phyloP scores from a whole-genome alignment of 1,284 basidiomycete genomes.

The Somion occarium region DNA sequence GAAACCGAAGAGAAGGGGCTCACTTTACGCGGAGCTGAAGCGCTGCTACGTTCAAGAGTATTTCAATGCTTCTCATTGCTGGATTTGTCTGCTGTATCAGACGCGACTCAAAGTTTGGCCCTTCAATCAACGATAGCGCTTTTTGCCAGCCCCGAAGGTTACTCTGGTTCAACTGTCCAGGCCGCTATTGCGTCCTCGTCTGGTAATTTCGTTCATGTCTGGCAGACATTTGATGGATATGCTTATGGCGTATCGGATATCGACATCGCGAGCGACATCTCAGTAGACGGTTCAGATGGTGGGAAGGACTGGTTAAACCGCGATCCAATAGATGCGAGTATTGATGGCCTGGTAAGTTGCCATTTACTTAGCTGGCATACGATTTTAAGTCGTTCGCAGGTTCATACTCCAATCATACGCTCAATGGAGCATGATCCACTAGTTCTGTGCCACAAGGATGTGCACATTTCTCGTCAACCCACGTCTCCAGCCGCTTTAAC shows the following conservation, averaged over 20 bases:
- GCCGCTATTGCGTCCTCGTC: constrained; percentile 89
- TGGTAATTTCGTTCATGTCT: constrained; percentile 81
- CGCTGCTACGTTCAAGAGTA: constrained; percentile 78
- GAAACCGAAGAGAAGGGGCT: constrained; percentile 42
- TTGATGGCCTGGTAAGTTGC: constrained; percentile 65
- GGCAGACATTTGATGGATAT: constrained; percentile 87
- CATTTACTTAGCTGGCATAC: background rate
- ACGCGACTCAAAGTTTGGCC: constrained; percentile 75
- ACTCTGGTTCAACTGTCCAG: constrained; percentile 81
- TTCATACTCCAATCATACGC: constrained; percentile 76
- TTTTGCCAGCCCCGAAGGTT: constrained; percentile 83
- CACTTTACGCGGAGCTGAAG: constrained; percentile 75
- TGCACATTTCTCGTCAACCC: constrained; percentile 38
- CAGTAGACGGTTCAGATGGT: constrained; percentile 26
- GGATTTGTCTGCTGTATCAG: constrained; percentile 76
- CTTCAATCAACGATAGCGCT: constrained; percentile 83
- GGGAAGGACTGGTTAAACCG: constrained; percentile 63
- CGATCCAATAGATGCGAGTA: constrained; percentile 72
- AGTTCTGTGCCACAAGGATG: constrained; percentile 56
- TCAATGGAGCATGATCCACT: constrained; percentile 87
- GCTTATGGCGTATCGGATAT: constrained; percentile 88
- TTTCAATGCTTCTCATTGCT: constrained; percentile 88
- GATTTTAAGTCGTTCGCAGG: constrained; percentile 35
- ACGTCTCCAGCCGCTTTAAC: constrained; percentile 78
- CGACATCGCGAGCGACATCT: constrained; percentile 42